Conservation (phyloP, 202 grass and related monocot genomes). For the Sporobolus alterniflorus region DNA sequence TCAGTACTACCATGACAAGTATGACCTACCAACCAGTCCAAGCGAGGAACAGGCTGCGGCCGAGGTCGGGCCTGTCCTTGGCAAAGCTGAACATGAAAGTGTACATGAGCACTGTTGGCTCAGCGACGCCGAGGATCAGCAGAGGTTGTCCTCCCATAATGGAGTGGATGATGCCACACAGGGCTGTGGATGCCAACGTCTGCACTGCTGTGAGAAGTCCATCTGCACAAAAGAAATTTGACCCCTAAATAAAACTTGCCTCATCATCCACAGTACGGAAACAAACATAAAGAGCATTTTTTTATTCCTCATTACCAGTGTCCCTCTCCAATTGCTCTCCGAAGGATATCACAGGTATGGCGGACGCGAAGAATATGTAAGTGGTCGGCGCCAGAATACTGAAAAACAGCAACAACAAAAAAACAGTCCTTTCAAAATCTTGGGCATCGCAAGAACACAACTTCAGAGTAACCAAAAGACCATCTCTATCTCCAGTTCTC, state of each 20-base stretch:
- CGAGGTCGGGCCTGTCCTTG: conserved; percentile 78
- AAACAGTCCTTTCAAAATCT: conserved; percentile 52
- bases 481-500: neutral
- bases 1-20: conserved; percentile 1
- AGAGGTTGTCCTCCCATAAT: conserved; percentile 89
- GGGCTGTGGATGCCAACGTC: conserved; percentile 88
- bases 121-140: conserved; percentile 94
- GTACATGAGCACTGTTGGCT: conserved; percentile 98
- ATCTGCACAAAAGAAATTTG: conserved; percentile 54
- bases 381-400: conserved; percentile 98
- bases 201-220: conserved; percentile 95
- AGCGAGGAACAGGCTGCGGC: conserved; percentile 76
- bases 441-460: conserved; percentile 9
- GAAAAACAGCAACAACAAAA: conserved; percentile 16
- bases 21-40: conserved; percentile 91
- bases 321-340: conserved; percentile 95
- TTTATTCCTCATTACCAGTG: conserved; percentile 57
- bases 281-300: neutral
- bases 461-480: neutral
- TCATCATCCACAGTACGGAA: neutral
- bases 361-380: conserved; percentile 99
- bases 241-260: conserved; percentile 17
- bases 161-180: conserved; percentile 96
- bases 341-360: conserved; percentile 98
- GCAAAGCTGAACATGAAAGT: conserved; percentile 99